These are phyloP conservation scores for Neurospora sublineolata DNA, from an alignment of 495 filamentous ascomycete species.

Conservation along the genomic window DNA sequence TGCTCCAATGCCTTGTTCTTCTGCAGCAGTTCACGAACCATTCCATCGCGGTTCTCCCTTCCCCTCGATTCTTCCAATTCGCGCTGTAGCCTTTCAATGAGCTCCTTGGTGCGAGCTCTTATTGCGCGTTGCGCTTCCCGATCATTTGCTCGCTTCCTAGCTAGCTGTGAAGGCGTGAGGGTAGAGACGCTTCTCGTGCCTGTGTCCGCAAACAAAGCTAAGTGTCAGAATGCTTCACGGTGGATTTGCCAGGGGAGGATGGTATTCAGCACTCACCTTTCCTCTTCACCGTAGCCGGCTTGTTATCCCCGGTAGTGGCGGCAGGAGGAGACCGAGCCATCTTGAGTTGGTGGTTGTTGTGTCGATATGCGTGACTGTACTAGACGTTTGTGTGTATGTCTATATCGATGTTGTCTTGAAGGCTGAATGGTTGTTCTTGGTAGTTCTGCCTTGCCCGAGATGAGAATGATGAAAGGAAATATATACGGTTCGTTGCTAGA, in stretches of 20 bases:
- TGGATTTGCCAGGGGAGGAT: neutral
- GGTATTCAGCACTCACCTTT: conserved; percentile 20
- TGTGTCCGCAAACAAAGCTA: conserved; percentile 5
- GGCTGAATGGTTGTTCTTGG: neutral
- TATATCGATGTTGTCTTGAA: neutral
- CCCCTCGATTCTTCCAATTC: conserved; percentile 48
- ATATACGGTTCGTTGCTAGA: neutral
- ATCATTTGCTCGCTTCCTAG: conserved; percentile 78
- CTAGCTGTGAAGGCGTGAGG: conserved; percentile 60
- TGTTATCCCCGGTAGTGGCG: conserved; percentile 16
- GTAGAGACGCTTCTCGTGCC: conserved; percentile 61
- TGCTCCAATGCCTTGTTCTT: conserved; percentile 29
- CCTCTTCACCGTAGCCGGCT: conserved; percentile 15
- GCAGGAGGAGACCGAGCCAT: conserved; percentile 11
- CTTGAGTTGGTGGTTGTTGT: neutral
- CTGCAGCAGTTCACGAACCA: conserved; percentile 22
- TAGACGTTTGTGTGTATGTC: neutral
- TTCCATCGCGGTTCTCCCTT: conserved; percentile 23
- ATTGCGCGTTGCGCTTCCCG: conserved; percentile 82
- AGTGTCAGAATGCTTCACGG: neutral
- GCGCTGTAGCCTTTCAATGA: conserved; percentile 66
- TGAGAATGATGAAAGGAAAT: neutral
- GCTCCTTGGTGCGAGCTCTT: conserved; percentile 66
- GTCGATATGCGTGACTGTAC: neutral
- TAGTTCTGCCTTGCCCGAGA: neutral